Conservation (phyloP, 2,329 filamentous ascomycete species). For the Ceratocystis diversiconidia region DNA sequence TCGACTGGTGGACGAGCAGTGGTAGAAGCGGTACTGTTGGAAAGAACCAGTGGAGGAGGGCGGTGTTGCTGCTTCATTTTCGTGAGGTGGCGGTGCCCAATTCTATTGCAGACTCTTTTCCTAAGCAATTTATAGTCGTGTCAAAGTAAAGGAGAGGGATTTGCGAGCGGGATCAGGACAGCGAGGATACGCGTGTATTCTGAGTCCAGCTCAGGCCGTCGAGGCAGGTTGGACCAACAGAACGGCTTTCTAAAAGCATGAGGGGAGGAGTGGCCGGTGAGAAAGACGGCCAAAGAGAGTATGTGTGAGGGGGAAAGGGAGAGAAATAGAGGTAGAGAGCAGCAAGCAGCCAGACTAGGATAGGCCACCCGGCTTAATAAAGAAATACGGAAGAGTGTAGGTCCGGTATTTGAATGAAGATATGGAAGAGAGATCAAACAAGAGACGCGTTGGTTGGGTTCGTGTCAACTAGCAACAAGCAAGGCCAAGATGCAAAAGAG, state of each 20-base stretch:
- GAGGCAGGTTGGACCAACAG: neutral
- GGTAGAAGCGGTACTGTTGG: neutral
- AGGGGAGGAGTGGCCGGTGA: neutral
- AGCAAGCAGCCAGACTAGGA: neutral
- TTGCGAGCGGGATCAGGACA: neutral
- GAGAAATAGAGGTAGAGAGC: neutral
- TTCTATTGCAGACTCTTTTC: too few relatives aligned
- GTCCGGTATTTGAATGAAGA: too few relatives aligned
- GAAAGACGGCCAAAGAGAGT: neutral
- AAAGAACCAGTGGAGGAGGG: slow-evolving; percentile 6
- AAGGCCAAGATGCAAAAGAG: neutral
- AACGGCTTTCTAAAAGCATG: slow-evolving; percentile 8
- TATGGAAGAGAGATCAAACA: neutral
- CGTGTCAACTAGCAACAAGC: neutral
- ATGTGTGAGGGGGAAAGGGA: neutral
- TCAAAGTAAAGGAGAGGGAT: neutral
- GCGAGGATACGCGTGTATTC: neutral
- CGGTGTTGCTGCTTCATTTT: slow-evolving; percentile 10
- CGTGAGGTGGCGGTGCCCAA: too few relatives aligned
- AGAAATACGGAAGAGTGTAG: neutral
- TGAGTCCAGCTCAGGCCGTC: slow-evolving; percentile 13
- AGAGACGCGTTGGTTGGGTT: neutral
- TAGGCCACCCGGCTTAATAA: neutral
- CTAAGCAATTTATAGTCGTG: too few relatives aligned
- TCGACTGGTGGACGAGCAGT: neutral